Evolutionary conservation across 2,329 filamentous ascomycete genomes (phyloP).

Genomic region (Lizonia empirigonia): DNA sequence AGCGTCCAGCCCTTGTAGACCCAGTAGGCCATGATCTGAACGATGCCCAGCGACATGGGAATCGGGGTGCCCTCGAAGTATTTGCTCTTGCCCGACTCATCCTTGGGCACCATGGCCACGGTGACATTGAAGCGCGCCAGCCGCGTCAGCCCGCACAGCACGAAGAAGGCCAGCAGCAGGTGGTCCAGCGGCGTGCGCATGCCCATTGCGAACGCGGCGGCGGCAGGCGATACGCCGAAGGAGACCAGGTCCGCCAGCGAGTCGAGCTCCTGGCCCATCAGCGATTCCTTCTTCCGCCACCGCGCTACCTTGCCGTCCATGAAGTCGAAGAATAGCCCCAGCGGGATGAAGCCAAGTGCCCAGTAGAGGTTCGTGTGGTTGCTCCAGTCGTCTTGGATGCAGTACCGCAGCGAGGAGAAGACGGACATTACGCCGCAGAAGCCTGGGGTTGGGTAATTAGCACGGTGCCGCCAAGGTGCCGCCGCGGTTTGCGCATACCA

Average conservation of each 20-base stretch:
- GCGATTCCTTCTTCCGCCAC: constrained; percentile 94
- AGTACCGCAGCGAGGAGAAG: constrained; percentile 93
- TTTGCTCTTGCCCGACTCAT: constrained; percentile 84
- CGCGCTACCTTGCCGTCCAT: constrained; percentile 96
- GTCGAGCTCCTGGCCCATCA: constrained; percentile 98
- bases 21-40: constrained; percentile 88
- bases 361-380: constrained; percentile 75
- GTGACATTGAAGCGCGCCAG: constrained; percentile 98
- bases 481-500: constrained; percentile 56
- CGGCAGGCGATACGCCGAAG: constrained; percentile 89
- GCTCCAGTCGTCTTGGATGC: constrained; percentile 69
- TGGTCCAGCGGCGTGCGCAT: constrained; percentile 85
- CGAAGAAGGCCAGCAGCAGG: constrained; percentile 81
- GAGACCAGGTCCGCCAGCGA: constrained; percentile 95
- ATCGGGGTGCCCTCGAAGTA: constrained; percentile 99
- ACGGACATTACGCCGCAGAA: constrained; percentile 94
- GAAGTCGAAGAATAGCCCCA: constrained; percentile 91
- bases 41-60: constrained; percentile 83
- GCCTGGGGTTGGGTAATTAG: too few relatives aligned
- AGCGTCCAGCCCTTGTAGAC: constrained; percentile 79
- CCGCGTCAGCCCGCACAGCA: constrained; percentile 90
- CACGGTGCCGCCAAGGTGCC: too few relatives aligned
- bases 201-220: constrained; percentile 85
- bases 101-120: constrained; percentile 85
- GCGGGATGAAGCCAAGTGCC: constrained; percentile 85